Conservation (phyloP, 345 rosid genomes). For the Corchorus olitorius region DNA sequence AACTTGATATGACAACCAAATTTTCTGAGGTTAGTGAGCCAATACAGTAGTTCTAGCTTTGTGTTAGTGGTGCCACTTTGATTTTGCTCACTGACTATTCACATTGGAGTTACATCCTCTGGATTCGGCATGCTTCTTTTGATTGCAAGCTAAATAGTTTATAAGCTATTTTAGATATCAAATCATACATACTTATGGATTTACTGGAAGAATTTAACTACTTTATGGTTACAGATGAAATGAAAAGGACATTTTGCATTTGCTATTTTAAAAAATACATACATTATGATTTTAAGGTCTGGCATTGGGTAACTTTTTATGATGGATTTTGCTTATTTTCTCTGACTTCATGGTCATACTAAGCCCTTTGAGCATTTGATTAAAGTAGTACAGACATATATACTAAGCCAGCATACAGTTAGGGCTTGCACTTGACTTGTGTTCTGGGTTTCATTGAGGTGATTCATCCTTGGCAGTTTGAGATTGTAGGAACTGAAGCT, state of each 20-base stretch:
- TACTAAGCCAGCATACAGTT: neutral
- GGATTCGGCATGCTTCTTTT: neutral
- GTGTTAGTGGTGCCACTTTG: neutral
- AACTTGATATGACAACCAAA: conserved; percentile 56
- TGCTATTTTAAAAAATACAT: neutral
- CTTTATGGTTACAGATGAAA: neutral
- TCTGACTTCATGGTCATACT: neutral
- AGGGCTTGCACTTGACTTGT: neutral
- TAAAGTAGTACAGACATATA: neutral
- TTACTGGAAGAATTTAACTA: neutral
- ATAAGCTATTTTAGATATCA: conserved; percentile 1
- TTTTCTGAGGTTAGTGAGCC: conserved; percentile 43
- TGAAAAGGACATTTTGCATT: neutral
- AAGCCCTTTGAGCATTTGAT: neutral
- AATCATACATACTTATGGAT: conserved; percentile 7
- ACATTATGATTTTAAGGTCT: neutral
- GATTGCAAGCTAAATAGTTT: neutral
- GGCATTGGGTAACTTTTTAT: neutral
- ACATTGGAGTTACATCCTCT: neutral
- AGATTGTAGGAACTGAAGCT: neutral
- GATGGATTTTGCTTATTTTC: neutral
- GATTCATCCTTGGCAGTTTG: neutral
- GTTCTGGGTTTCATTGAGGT: neutral
- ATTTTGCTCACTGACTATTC: conserved; percentile 4
- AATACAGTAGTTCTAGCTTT: conserved; percentile 12